phyloP scores from a whole-genome alignment of 495 filamentous ascomycete genomes.

The Coniosporium apollinis region DNA sequence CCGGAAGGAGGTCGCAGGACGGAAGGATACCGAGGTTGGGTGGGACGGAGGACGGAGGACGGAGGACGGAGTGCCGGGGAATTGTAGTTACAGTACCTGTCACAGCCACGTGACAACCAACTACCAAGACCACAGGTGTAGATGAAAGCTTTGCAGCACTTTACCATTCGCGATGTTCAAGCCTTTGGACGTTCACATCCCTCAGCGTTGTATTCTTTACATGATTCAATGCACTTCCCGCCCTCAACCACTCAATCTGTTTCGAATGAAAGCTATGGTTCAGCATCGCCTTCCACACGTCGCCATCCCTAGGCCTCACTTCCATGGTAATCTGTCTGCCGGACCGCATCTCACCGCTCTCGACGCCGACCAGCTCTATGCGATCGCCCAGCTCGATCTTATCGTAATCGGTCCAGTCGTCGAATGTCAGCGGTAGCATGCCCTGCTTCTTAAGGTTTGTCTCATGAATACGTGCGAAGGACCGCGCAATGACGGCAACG shows the following conservation, averaged over 20 bases:
- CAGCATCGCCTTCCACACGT: conserved; percentile 65
- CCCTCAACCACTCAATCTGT: conserved; percentile 97
- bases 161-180: too few species aligned
- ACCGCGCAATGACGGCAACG: conserved; percentile 88
- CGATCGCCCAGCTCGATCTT: conserved; percentile 88
- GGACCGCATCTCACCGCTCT: conserved; percentile 79
- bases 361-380: conserved; percentile 71
- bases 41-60: too few species aligned
- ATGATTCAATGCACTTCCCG: conserved; percentile 91
- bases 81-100: too few species aligned
- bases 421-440: conserved; percentile 95
- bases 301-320: conserved; percentile 76
- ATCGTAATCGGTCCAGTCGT: conserved; percentile 91
- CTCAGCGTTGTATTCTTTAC: conserved; percentile 66
- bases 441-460: conserved; percentile 99
- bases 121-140: too few species aligned
- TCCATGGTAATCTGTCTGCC: conserved; percentile 85
- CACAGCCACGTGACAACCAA: too few species aligned
- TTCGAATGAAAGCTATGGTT: conserved; percentile 91
- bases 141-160: too few species aligned
- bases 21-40: too few species aligned
- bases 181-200: too few species aligned
- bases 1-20: too few species aligned
- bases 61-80: too few species aligned
- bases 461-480: conserved; percentile 98